Evolutionary conservation across 2,329 filamentous ascomycete genomes (phyloP).

Genomic region (Fusarium nodosum): DNA sequence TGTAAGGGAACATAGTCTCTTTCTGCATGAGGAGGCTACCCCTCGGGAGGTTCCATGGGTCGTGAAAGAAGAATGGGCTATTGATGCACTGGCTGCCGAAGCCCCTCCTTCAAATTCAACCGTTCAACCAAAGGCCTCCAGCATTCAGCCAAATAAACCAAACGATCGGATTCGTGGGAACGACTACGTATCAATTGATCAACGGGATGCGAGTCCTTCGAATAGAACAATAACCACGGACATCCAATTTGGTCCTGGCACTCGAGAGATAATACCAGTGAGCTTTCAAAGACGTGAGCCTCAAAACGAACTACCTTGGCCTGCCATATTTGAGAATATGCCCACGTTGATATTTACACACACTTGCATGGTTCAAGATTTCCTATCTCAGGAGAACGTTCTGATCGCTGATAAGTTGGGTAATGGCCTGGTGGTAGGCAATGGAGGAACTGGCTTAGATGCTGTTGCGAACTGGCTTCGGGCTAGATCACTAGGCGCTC

Average conservation of each 20-base stretch:
- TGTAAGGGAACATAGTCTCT: constrained; percentile 45
- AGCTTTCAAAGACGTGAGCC: constrained; percentile 22
- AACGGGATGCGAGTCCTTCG: background rate
- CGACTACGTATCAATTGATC: background rate
- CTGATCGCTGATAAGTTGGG: constrained; percentile 36
- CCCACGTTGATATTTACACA: constrained; percentile 53
- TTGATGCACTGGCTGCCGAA: background rate
- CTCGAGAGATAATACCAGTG: constrained; percentile 26
- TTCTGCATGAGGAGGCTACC: constrained; percentile 29
- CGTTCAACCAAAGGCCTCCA: constrained; percentile 4
- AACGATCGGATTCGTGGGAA: background rate
- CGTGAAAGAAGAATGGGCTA: constrained; percentile 10
- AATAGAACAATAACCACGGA: constrained; percentile 23
- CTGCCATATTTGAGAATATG: constrained; percentile 45
- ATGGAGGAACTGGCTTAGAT: constrained; percentile 39
- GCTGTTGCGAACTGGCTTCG: constrained; percentile 54
- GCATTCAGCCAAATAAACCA: background rate
- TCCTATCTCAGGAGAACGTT: constrained; percentile 36
- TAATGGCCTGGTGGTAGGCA: constrained; percentile 42
- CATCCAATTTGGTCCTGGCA: constrained; percentile 38
- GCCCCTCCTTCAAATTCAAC: background rate
- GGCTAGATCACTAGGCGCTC: constrained; percentile 54
- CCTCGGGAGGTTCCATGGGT: background rate
- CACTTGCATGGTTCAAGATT: constrained; percentile 53
- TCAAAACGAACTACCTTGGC: constrained; percentile 44